Base-by-base conservation (phyloP, 2,329 filamentous ascomycete genomes). In the Elsinoe australis region DNA sequence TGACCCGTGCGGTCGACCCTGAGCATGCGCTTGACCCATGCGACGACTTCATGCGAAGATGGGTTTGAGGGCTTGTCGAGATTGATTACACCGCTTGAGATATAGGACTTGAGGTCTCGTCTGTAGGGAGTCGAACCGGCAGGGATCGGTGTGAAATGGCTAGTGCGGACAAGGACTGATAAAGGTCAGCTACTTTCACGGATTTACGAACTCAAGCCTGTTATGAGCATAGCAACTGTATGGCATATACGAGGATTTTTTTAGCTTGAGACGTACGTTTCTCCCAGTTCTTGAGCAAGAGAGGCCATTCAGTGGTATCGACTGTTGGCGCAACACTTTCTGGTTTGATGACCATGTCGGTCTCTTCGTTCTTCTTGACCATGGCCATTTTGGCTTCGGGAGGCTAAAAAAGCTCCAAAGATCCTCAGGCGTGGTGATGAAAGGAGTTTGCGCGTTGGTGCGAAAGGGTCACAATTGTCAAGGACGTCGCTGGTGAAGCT, bases 11-110 rank as follows among this genome's bases (percentile, higher is more conserved):
- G 95, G 66, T 98, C 90, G 54, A 85, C 82, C 64, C 86, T 87
- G 49, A 98, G 77, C 62, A 96, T 96, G 61, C 90, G 83, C 83
- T 98, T 98, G 60, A 96, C 85, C 92, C 92, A 98, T 57, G 92
- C 90, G 64, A 98, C 92, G 57, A 98, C 92, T 76, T 98, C 92
- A 78, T 98, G 92, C 63, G 85, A 92, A 58, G 89, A 95, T 48
- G 90, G 90, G 74, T 98, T 98, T 47, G 89, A 94, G 50, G 90
- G 92, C 75, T 94, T 94, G 73, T 94, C 87, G 59, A 95, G 82
- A 74, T 98, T 98, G 72, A 98, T 96, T 51, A 98, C 90, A 71
- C 92, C 92, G 55, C 87, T 94, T 67, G 85, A 90, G 66, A 98
- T 82, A 73, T 96, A 98, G 55, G 85, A 88, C 76, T 95, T 95